phyloP scores from a whole-genome alignment of 139 green algal genomes.

The Coelastrella sp. region DNA sequence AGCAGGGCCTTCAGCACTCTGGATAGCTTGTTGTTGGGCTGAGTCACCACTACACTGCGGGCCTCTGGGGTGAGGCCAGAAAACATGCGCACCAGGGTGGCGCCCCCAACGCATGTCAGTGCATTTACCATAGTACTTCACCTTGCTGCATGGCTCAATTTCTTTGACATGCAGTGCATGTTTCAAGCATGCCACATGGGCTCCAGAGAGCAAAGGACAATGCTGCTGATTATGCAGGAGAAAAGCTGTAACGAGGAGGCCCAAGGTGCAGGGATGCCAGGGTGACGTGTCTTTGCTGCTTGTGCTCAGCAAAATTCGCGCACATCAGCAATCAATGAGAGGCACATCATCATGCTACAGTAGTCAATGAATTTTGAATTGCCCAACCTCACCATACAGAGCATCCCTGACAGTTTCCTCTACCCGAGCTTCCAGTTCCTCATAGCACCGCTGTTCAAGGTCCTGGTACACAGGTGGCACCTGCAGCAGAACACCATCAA shows the following conservation, averaged over 20 bases:
- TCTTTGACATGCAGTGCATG: too few species aligned
- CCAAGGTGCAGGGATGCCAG: not conserved
- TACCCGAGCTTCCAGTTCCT: slow-evolving; percentile 62
- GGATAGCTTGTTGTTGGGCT: slow-evolving; percentile 68
- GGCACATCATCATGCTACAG: too few species aligned
- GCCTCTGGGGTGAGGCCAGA: slow-evolving; percentile 51
- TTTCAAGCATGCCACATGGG: not conserved
- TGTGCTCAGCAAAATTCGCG: too few species aligned
- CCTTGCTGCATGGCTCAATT: too few species aligned
- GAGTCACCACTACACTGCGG: slow-evolving; percentile 60
- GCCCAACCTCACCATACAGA: slow-evolving; percentile 51
- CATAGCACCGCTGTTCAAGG: slow-evolving; percentile 62
- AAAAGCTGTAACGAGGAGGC: not conserved
- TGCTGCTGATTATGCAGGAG: not conserved
- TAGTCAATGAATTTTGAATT: not conserved
- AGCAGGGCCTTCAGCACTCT: slow-evolving; percentile 68
- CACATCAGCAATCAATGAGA: too few species aligned
- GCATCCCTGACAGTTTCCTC: slow-evolving; percentile 64
- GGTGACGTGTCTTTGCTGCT: too few species aligned
- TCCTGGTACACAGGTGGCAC: slow-evolving; percentile 55
- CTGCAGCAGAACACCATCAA: slow-evolving; percentile 29
- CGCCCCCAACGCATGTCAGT: too few species aligned
- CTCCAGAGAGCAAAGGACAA: not conserved
- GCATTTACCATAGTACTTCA: too few species aligned
- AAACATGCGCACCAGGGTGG: too few species aligned